Percentiles rank a stretch among this genome's conserved stretches.
These are phyloP conservation scores for Tripterygium wilfordii DNA, from an alignment of 177 flowering plant species.

Conservation along the genomic window DNA sequence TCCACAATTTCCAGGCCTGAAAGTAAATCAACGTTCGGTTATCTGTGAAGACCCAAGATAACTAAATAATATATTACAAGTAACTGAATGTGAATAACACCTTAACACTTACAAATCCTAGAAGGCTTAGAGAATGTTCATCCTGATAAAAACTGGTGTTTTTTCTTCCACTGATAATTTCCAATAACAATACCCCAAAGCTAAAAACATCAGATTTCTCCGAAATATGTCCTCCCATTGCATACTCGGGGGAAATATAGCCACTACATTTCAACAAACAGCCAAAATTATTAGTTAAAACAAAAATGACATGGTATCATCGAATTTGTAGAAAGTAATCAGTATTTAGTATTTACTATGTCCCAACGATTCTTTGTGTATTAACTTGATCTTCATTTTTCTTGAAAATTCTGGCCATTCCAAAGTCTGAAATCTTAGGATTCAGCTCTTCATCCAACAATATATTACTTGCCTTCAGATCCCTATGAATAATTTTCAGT, in stretches of 20 bases:
- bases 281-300: neutral
- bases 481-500: neutral
- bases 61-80: too few relatives aligned
- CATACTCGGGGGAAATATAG: slow-evolving; percentile 23
- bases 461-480: neutral
- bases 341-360: neutral
- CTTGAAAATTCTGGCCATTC: neutral
- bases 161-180: neutral
- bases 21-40: too few relatives aligned
- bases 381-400: neutral
- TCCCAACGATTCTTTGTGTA: neutral
- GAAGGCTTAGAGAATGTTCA: neutral
- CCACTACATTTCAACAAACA: slow-evolving; percentile 18
- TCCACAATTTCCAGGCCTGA: slow-evolving; percentile 32
- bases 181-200: neutral
- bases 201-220: neutral
- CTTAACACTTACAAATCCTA: neutral
- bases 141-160: neutral
- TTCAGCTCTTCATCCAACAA: neutral
- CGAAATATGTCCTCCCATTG: neutral
- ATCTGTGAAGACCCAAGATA: too few relatives aligned
- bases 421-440: neutral
- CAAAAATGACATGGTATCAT: neutral
- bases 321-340: neutral
- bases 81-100: too few relatives aligned